Conservation (phyloP, 2,329 filamentous ascomycete species). For the Fusarium acutatum region DNA sequence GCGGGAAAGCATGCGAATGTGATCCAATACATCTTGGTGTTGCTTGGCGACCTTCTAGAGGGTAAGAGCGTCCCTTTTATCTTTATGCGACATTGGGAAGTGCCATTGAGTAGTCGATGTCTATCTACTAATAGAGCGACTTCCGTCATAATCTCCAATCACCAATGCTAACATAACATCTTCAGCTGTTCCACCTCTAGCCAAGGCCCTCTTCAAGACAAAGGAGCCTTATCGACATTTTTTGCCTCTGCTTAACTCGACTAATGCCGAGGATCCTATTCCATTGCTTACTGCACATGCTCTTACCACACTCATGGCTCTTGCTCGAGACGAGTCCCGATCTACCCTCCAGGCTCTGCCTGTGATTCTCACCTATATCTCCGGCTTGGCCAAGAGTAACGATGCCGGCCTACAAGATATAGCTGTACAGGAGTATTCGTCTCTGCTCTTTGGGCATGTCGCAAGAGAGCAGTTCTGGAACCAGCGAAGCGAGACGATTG, state of each 20-base stretch:
- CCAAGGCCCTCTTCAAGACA: conserved; percentile 78
- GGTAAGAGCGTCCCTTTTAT: conserved; percentile 60
- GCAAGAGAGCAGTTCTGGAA: conserved; percentile 90
- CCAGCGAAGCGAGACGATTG: conserved; percentile 84
- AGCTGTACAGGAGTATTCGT: conserved; percentile 89
- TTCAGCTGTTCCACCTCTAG: conserved; percentile 80
- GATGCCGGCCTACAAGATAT: conserved; percentile 96
- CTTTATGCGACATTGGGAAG: conserved; percentile 6
- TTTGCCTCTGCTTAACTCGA: conserved; percentile 84
- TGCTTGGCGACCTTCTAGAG: conserved; percentile 87
- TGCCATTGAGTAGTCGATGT: neutral
- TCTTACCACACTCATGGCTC: conserved; percentile 79
- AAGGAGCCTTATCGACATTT: conserved; percentile 84
- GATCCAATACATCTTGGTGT: conserved; percentile 91
- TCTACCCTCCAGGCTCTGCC: conserved; percentile 82
- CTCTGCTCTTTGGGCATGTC: conserved; percentile 77
- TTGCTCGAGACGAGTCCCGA: conserved; percentile 67
- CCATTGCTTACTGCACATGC: conserved; percentile 90
- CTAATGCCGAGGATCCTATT: conserved; percentile 78
- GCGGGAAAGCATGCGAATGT: conserved; percentile 89
- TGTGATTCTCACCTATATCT: conserved; percentile 85
- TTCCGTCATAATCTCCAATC: neutral
- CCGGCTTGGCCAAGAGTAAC: conserved; percentile 81
- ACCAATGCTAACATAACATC: conserved; percentile 29
- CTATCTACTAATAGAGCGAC: neutral